These are phyloP conservation scores for Paramecium primaurelia DNA, from an alignment of 73 alveolate genomes.

Conservation along the genomic window DNA sequence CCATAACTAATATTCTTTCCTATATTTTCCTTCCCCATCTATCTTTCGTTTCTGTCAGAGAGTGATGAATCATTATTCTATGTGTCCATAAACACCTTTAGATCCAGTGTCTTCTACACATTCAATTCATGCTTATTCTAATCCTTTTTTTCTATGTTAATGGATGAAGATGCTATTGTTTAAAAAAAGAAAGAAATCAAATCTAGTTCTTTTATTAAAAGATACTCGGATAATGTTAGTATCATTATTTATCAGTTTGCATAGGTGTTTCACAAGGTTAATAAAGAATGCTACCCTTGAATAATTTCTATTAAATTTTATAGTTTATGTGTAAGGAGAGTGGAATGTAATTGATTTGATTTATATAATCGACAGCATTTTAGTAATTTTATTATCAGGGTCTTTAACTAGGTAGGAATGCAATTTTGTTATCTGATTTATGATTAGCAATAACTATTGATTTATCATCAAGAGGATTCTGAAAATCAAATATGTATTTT, in stretches of 20 bases:
- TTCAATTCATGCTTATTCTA: conserved; percentile 70
- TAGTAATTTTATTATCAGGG: not conserved
- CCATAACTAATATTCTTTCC: conserved; percentile 75
- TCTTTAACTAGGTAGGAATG: not conserved
- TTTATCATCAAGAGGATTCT: not conserved
- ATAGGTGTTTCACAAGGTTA: conserved; percentile 56
- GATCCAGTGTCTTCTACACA: conserved; percentile 87
- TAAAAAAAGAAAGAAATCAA: conserved; percentile 69
- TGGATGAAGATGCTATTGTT: conserved; percentile 60
- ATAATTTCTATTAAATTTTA: not conserved
- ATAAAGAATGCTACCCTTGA: conserved; percentile 39
- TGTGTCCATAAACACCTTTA: conserved; percentile 76
- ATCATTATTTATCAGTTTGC: no score
- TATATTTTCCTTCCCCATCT: conserved; percentile 63
- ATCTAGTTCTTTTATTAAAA: not conserved
- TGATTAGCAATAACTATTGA: not conserved
- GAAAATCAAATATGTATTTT: conserved; percentile 48
- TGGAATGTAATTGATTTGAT: conserved; percentile 15
- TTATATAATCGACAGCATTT: not conserved
- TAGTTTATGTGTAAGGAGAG: not conserved
- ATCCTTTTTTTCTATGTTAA: conserved; percentile 59
- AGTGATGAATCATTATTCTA: conserved; percentile 74
- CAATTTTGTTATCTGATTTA: not conserved
- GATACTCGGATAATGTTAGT: not conserved
- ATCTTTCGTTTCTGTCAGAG: conserved; percentile 63